phyloP scores from a whole-genome alignment of 2,329 filamentous ascomycete species.

The Cyphellophora europaea region DNA sequence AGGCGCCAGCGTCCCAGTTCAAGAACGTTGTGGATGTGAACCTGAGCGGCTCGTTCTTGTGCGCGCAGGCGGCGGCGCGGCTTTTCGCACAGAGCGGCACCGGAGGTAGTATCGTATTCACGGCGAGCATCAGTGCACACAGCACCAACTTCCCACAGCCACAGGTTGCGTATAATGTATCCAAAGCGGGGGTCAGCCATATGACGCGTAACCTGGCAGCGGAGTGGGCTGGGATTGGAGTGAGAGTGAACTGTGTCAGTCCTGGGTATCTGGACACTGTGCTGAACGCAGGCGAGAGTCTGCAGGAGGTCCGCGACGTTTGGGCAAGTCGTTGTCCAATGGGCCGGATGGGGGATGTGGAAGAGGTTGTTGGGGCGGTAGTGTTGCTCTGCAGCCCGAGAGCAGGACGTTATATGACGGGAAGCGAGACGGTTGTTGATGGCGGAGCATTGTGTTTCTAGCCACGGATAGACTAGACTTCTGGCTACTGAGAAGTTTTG shows the following conservation, averaged over 20 bases:
- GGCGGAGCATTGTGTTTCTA: conserved; percentile 34
- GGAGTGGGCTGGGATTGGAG: conserved; percentile 64
- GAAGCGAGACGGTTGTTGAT: conserved; percentile 56
- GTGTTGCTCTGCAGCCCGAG: conserved; percentile 49
- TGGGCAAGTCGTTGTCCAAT: conserved; percentile 55
- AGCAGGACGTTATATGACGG: conserved; percentile 60
- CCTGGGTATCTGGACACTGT: conserved; percentile 74
- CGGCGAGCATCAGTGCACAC: conserved; percentile 50
- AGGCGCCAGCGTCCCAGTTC: conserved; percentile 51
- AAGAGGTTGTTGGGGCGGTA: conserved; percentile 54
- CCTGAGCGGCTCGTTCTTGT: conserved; percentile 60
- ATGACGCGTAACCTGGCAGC: conserved; percentile 58
- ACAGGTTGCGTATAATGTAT: conserved; percentile 61
- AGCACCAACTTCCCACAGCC: conserved; percentile 52
- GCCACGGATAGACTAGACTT: no score
- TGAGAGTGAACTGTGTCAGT: conserved; percentile 60
- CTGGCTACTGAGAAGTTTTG: no score
- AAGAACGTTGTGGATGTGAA: conserved; percentile 61
- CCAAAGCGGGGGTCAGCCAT: conserved; percentile 57
- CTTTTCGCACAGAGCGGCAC: conserved; percentile 42
- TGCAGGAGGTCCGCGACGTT: conserved; percentile 42
- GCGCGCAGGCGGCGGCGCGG: conserved; percentile 54
- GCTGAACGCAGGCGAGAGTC: conserved; percentile 55
- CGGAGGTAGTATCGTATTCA: conserved; percentile 58
- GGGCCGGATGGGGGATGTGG: conserved; percentile 55